Evolutionary conservation across 192 early-diverging fungal genomes (phyloP), one percentile per base, ranked within the genome.

Genomic region (Coemansia aciculifera): DNA sequence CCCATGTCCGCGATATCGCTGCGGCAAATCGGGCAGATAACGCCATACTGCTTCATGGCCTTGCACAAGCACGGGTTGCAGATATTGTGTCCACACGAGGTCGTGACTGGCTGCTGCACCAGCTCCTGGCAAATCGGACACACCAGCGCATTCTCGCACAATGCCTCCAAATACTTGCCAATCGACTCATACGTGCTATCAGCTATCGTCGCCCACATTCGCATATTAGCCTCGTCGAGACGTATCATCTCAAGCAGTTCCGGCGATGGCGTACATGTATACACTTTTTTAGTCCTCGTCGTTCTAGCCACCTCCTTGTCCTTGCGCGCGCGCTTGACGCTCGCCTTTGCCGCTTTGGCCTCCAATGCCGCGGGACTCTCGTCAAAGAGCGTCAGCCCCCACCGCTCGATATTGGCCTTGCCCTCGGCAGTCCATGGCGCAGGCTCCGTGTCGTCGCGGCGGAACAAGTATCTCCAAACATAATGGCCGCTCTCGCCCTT

Each of bases 381-480:
- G 51, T 81, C 66, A 51, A 75, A 66, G 67, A 84, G 83, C 32
- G 63, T 59, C 12, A 90, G 31, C 0, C 87, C 87, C 12, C 85
- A 59, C 17, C 79, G 56, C 29, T 59, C 62, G 23, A 86, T 86
- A 19, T 71, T 54, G 10, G 24, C 43, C 32, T 78, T 83, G 21
- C 89, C 89, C 54, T 85, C 85, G 6, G 49, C 29, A 0, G 85
- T 88, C 90, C 89, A 91, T 1, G 90, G 89, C 23, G 86, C 84
- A 8, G 87, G 85, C 43, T 87, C 88, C 0, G 69, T 62, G 54
- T 91, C 90, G 52, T 89, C 88, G 57, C 90, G 81, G 10, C 88
- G 74, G 74, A 91, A 86, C 10, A 80, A 62, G 54, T 76, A 91
- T 34, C 87, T 77, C 89, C 89, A 91, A n/a, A 89, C 79, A 34